A percentile compares a stretch with the other conserved stretches of the same genome.
phyloP scores from a whole-genome alignment of 768 basidiomycete genomes.

The Amanita pallidorosea region DNA sequence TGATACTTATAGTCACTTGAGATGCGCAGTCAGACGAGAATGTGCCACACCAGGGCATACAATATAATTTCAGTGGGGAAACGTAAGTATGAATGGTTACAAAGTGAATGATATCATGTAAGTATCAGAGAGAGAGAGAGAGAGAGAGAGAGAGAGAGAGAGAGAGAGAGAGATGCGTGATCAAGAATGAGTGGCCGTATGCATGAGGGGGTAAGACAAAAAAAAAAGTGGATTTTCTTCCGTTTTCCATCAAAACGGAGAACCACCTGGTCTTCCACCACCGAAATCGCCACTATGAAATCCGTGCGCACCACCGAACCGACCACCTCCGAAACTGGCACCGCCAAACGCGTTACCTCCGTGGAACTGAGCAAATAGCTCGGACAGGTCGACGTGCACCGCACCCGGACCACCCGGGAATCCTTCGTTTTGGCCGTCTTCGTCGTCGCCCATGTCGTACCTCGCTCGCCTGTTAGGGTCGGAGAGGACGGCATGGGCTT shows the following conservation, averaged over 20 bases:
- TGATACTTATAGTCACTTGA: too few species aligned
- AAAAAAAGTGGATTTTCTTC: too few species aligned
- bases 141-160: too few species aligned
- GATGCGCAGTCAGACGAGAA: too few species aligned
- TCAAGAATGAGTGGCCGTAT: background rate
- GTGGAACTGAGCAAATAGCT: slow-evolving; percentile 56
- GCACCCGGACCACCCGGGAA: slow-evolving; percentile 34
- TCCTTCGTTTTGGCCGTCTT: slow-evolving; percentile 48
- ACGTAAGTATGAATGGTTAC: too few species aligned
- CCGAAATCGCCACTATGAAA: slow-evolving; percentile 6
- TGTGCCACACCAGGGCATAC: too few species aligned
- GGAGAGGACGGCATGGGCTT: slow-evolving; percentile 75
- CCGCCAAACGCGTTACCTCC: slow-evolving; percentile 26
- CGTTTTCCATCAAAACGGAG: too few species aligned
- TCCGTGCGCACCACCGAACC: slow-evolving; percentile 11
- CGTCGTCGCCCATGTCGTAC: slow-evolving; percentile 78
- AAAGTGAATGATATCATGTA: background rate
- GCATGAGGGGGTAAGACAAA: background rate
- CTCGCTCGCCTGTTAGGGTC: slow-evolving; percentile 63
- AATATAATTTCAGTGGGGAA: too few species aligned
- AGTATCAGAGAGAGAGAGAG: too few species aligned
- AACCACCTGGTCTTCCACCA: background rate
- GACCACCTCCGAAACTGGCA: slow-evolving; percentile 6
- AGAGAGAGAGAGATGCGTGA: background rate
- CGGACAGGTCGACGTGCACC: slow-evolving; percentile 41